Evolutionary conservation across 1,139 yeast genomes (phyloP), one percentile per base, ranked within the genome.

Genomic region (Magnusiomyces magnusii): DNA sequence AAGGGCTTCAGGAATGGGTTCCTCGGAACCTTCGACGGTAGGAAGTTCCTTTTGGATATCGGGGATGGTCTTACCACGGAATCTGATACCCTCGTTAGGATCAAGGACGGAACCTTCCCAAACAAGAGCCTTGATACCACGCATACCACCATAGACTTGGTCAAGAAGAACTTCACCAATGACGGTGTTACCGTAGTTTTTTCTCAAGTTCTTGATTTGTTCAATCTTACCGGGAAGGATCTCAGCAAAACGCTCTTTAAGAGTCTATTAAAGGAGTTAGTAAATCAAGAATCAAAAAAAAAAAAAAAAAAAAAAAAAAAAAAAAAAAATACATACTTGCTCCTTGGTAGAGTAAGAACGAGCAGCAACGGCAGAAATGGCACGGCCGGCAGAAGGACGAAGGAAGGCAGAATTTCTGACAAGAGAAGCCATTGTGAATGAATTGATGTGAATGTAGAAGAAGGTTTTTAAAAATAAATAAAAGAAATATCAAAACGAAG

Each of bases 81-180:
- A 93, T 75, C 97, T 86, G 75, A 93, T 93, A 73, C 99, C 99
- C 79, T 93, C 99, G 67, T 87, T 87, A 68, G 99, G 95, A 78
- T 93, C 99, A 75, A 93, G 82, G 60, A 93, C 99, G 60, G 98
- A 92, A 71, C 99, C 99, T 82, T 93, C 98, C 98, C 98, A 93
- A 63, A 93, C 97, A 69, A 93, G 82, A 72, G 97, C 96, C 79
- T 89, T 89, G 79, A 92, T 88, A 76, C 97, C 97, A 79, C 97
- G 86, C 97, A 89, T 90, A 83, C 99, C 99, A 82, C 98, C 99
- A 79, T 93, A 93, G 58, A 97, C 97, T 80, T 93, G 98, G 78
- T 90, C 97, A 67, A 93, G 82, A 66, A 85, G 80, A 67, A 92
- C 95, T 79, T 93, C 97, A 69, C 97, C 98, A 70, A 95, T 90